Evolutionary conservation across 2,329 filamentous ascomycete species (phyloP).

Genomic region (Aphanocladium album): DNA sequence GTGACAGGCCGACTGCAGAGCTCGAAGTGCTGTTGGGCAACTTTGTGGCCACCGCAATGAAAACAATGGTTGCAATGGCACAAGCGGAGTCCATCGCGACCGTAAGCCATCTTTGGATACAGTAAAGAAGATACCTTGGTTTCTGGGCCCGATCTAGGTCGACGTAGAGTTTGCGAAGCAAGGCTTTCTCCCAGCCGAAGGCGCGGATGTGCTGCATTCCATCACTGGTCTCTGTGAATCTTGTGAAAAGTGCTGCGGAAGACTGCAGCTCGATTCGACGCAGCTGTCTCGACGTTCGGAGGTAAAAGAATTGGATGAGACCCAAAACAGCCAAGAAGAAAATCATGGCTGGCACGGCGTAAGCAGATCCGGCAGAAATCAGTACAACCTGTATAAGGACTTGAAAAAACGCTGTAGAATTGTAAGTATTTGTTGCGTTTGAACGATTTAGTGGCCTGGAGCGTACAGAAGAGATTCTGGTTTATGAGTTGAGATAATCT

Average conservation of each 20-base stretch:
- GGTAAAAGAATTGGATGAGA: constrained; percentile 20
- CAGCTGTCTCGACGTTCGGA: constrained; percentile 51
- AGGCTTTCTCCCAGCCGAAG: constrained; percentile 22
- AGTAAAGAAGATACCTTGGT: constrained; percentile 32
- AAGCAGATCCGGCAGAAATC: constrained; percentile 11
- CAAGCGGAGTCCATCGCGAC: constrained; percentile 35
- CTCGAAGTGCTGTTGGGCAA: not conserved
- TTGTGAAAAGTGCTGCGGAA: constrained; percentile 39
- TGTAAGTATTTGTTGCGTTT: no score
- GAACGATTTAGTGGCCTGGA: no score
- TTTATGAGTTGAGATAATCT: not conserved
- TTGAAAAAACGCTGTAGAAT: not conserved
- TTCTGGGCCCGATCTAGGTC: constrained; percentile 30
- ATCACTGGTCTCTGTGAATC: constrained; percentile 31
- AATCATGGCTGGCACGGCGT: constrained; percentile 34
- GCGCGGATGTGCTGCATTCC: constrained; percentile 22
- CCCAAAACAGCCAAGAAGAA: constrained; percentile 16
- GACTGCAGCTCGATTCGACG: constrained; percentile 50
- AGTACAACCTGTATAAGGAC: constrained; percentile 25
- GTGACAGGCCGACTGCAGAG: not conserved
- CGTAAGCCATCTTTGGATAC: constrained; percentile 42
- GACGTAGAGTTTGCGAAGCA: constrained; percentile 36
- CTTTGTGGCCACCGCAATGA: constrained; percentile 29
- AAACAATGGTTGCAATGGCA: constrained; percentile 25
- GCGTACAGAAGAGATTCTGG: not conserved